phyloP scores from a whole-genome alignment of 352 stramenopile species.

The Pythium phragmitis region DNA sequence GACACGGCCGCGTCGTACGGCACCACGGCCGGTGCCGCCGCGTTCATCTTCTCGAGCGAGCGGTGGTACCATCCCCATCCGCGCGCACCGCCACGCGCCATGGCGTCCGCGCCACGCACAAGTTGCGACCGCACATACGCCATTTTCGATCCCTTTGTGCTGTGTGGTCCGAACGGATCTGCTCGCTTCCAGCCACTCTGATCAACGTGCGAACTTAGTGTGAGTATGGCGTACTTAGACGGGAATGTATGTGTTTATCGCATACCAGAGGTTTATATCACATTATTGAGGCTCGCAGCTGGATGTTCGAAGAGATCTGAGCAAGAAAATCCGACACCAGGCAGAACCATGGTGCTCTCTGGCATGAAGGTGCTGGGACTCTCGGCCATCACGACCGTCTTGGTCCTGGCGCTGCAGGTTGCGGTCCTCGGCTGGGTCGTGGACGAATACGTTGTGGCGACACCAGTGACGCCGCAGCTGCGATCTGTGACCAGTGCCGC shows the following conservation, averaged over 20 bases:
- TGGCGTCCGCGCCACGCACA: conserved; percentile 48
- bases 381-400: conserved; percentile 33
- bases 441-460: conserved; percentile 25
- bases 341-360: conserved; percentile 15
- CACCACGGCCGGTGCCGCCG: conserved; percentile 44
- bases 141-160: conserved; percentile 35
- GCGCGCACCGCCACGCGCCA: conserved; percentile 63
- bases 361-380: conserved; percentile 37
- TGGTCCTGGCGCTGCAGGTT: conserved; percentile 50
- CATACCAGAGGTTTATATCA: conserved; percentile 10
- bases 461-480: conserved; percentile 6
- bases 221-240: neutral
- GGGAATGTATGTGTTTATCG: conserved; percentile 1
- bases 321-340: neutral
- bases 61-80: conserved; percentile 85
- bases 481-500: neutral
- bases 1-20: conserved; percentile 72
- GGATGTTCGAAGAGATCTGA: conserved; percentile 14
- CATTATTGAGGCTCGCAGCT: neutral
- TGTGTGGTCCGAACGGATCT: conserved; percentile 25
- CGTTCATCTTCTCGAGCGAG: conserved; percentile 84
- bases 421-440: conserved; percentile 39
- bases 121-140: conserved; percentile 61
- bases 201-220: conserved; percentile 11
- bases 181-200: conserved; percentile 37